These are phyloP conservation scores for Metarhizium album DNA, from an alignment of 2,329 filamentous ascomycete species.

Conservation along the genomic window DNA sequence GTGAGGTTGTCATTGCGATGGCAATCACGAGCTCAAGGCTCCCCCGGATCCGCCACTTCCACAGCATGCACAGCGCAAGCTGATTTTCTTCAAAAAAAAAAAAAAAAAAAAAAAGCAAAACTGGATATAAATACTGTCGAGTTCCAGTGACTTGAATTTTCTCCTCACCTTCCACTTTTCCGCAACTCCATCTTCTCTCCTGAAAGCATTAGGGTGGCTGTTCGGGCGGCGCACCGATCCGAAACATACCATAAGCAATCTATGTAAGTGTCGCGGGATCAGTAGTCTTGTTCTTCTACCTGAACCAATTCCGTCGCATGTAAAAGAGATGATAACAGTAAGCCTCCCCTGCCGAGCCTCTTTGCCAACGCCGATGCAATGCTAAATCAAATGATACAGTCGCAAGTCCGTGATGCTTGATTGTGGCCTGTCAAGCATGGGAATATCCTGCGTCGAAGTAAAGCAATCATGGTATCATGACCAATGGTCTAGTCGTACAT, in stretches of 20 bases:
- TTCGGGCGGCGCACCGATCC: conserved; percentile 3
- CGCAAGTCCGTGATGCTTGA: conserved; percentile 11
- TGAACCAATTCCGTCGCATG: conserved; percentile 19
- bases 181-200: conserved; percentile 14
- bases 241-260: conserved; percentile 24
- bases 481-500: conserved; percentile 32
- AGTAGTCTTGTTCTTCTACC: conserved; percentile 26
- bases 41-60: conserved; percentile 1
- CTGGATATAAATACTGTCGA: neutral
- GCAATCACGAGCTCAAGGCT: neutral
- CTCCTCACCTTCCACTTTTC: conserved; percentile 4
- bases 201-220: conserved; percentile 21
- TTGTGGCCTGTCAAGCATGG: conserved; percentile 16
- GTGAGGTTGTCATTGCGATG: neutral
- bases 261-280: conserved; percentile 29
- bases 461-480: conserved; percentile 39
- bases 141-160: conserved; percentile 1
- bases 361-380: conserved; percentile 49
- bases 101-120: neutral
- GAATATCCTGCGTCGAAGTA: conserved; percentile 7
- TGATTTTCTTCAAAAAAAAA: neutral
- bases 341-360: conserved; percentile 21
- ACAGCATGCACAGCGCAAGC: neutral
- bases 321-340: conserved; percentile 11
- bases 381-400: conserved; percentile 33